Percentiles rank a stretch among this genome's conserved stretches.
phyloP scores from a whole-genome alignment of 2,329 filamentous ascomycete species.

The Leptographium wingfieldii region DNA sequence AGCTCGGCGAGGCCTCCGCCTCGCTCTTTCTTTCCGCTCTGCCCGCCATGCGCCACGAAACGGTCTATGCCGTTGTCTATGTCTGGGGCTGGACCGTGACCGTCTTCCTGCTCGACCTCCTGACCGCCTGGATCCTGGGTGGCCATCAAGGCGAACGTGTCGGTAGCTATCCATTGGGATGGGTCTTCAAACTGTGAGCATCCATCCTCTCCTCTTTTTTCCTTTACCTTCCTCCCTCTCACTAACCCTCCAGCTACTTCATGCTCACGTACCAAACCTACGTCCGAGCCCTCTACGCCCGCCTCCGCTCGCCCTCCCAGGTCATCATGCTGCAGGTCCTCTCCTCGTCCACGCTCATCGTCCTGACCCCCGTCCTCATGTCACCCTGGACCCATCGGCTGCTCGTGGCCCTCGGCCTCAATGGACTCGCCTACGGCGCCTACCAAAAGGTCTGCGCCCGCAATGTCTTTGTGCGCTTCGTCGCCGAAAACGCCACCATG shows the following conservation, averaged over 20 bases:
- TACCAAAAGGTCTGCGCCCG: conserved; percentile 55
- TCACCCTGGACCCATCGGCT: conserved; percentile 44
- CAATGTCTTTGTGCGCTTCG: conserved; percentile 54
- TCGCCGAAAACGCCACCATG: conserved; percentile 58
- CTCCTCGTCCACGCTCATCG: conserved; percentile 49
- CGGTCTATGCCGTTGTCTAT: conserved; percentile 53
- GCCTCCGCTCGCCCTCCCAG: conserved; percentile 50
- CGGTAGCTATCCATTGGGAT: conserved; percentile 56
- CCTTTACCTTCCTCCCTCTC: background rate
- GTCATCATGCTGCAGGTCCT: conserved; percentile 54
- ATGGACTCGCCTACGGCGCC: conserved; percentile 44
- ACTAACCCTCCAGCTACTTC: conserved; percentile 37
- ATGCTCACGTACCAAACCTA: conserved; percentile 61
- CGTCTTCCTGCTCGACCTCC: conserved; percentile 49
- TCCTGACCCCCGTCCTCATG: conserved; percentile 53
- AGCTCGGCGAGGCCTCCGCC: conserved; percentile 55
- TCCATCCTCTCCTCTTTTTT: no score
- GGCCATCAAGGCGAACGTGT: conserved; percentile 54
- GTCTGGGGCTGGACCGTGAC: conserved; percentile 60
- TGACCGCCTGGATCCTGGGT: conserved; percentile 55
- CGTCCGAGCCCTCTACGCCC: conserved; percentile 55
- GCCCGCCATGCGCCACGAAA: conserved; percentile 39
- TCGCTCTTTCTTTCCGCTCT: conserved; percentile 56
- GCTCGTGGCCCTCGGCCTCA: conserved; percentile 40
- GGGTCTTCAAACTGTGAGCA: conserved; percentile 56